These are phyloP conservation scores for Mortierella sp. DNA, from an alignment of 371 early-diverging fungal genomes.

Conservation along the genomic window DNA sequence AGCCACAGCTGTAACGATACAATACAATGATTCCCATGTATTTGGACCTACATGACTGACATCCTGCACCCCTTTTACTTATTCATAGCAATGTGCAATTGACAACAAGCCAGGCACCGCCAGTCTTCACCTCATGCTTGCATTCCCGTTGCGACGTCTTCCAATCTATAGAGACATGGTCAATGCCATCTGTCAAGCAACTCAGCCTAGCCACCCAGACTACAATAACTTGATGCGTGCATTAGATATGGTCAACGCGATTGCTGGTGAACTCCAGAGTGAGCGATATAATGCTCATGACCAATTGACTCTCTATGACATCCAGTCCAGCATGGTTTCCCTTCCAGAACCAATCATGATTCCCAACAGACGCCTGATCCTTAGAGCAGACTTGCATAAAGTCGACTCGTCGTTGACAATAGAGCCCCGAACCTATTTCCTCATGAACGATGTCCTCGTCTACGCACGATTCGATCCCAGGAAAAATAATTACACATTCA, in stretches of 20 bases:
- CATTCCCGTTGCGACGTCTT: slow-evolving; percentile 39
- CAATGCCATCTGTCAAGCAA: slow-evolving; percentile 37
- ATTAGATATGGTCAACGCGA: slow-evolving; percentile 21
- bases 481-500: slow-evolving; percentile 46
- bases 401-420: slow-evolving; percentile 42
- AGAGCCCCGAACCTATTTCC: slow-evolving; percentile 49
- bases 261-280: slow-evolving; percentile 25
- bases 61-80: background rate
- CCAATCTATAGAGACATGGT: slow-evolving; percentile 38
- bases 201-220: slow-evolving; percentile 46
- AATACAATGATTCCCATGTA: background rate
- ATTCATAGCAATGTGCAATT: slow-evolving; percentile 27
- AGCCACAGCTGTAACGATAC: background rate
- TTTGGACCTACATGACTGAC: background rate
- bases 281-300: slow-evolving; percentile 40
- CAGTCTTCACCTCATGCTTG: slow-evolving; percentile 48
- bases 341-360: slow-evolving; percentile 53
- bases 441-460: slow-evolving; percentile 53
- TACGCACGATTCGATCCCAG: slow-evolving; percentile 54
- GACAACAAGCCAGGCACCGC: slow-evolving; percentile 51
- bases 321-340: slow-evolving; percentile 45
- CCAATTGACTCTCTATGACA: slow-evolving; percentile 45
- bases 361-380: slow-evolving; percentile 40
- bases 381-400: slow-evolving; percentile 52
- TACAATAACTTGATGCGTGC: slow-evolving; percentile 42